Conservation (phyloP, 305 asterid genomes). For the Fraxinus albicans region DNA sequence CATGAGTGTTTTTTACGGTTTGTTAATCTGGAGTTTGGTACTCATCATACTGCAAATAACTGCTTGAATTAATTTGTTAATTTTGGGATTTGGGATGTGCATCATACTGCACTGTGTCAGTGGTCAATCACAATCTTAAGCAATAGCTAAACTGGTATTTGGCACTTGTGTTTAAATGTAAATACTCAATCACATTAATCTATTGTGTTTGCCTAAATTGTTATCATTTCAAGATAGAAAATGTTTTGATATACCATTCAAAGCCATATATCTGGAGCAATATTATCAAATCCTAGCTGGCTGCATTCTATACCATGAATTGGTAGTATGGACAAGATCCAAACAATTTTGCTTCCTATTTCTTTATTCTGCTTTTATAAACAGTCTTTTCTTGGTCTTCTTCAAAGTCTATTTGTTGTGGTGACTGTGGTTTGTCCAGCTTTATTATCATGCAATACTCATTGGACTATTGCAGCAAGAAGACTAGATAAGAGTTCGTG, state of each 20-base stretch:
- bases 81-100: not conserved
- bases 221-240: not conserved
- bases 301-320: not conserved
- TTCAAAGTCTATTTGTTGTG: not conserved
- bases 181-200: not conserved
- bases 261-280: not conserved
- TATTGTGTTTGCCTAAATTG: not conserved
- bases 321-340: not conserved
- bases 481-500: not conserved
- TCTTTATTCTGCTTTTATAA: not conserved
- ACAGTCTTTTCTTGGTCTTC: not conserved
- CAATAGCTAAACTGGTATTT: not conserved
- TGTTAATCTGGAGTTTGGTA: not conserved
- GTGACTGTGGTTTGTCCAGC: not conserved
- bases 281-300: not conserved
- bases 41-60: not conserved
- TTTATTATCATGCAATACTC: not conserved
- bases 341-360: not conserved
- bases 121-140: not conserved
- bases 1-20: not conserved
- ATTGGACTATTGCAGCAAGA: not conserved
- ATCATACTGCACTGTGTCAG: not conserved
- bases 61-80: not conserved
- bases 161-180: not conserved
- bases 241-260: not conserved